These are phyloP conservation scores for Vishniacozyma victoriae DNA, from an alignment of 768 basidiomycete genomes.

Conservation along the genomic window DNA sequence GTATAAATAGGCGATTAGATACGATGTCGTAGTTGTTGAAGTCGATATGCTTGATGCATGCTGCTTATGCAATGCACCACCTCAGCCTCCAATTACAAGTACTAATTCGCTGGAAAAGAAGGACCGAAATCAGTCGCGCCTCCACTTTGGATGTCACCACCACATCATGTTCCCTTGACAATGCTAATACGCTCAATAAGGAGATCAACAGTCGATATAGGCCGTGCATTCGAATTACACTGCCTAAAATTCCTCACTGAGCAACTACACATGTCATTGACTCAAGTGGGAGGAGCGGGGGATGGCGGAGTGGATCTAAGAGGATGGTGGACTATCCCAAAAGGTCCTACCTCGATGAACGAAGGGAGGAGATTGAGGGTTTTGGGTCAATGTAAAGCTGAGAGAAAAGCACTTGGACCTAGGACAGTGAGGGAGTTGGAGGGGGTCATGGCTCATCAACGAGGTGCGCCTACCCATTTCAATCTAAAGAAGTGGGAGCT, in stretches of 20 bases:
- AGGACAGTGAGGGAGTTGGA: slow-evolving; percentile 82
- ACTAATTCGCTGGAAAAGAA: no score
- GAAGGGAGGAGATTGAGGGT: slow-evolving; percentile 55
- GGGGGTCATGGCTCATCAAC: slow-evolving; percentile 55
- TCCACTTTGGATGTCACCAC: no score
- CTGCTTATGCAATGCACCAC: no score
- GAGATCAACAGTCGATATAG: slow-evolving; percentile 58
- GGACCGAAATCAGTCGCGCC: no score
- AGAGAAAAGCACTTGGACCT: slow-evolving; percentile 71
- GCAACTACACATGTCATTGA: slow-evolving; percentile 71
- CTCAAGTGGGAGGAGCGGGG: slow-evolving; percentile 72
- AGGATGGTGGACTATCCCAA: slow-evolving; percentile 90
- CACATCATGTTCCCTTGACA: background rate
- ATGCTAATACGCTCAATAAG: slow-evolving; percentile 2
- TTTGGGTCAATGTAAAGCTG: slow-evolving; percentile 85
- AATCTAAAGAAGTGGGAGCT: background rate
- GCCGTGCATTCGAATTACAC: slow-evolving; percentile 68
- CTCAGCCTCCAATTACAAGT: no score
- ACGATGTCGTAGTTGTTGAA: no score
- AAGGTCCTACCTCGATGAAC: background rate
- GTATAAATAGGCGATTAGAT: slow-evolving; percentile 59
- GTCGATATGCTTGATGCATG: no score
- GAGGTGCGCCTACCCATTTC: slow-evolving; percentile 44
- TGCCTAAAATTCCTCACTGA: slow-evolving; percentile 59
- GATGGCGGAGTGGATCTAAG: slow-evolving; percentile 84